phyloP scores from a whole-genome alignment of 257 asterid genomes.

The Primulina tabacum region DNA sequence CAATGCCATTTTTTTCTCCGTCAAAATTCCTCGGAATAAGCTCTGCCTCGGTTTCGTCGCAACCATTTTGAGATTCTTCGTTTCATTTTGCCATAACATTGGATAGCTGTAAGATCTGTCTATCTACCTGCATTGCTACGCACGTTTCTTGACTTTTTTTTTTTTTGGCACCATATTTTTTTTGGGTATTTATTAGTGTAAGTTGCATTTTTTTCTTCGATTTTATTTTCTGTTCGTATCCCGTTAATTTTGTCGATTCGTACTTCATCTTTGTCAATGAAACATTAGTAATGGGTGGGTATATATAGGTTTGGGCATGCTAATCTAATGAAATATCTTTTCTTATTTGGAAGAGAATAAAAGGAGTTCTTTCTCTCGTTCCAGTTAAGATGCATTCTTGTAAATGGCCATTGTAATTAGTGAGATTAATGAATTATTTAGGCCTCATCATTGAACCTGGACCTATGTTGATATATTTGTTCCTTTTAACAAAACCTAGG shows the following conservation, averaged over 20 bases:
- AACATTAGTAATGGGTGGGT: neutral
- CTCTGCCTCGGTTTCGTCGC: neutral
- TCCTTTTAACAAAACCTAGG: neutral
- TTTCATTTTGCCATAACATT: neutral
- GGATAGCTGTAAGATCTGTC: neutral
- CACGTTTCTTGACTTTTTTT: neutral
- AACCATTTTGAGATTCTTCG: neutral
- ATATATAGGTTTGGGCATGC: neutral
- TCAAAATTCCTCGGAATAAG: neutral
- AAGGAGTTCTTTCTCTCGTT: neutral
- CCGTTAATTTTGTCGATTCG: neutral
- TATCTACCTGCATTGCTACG: neutral
- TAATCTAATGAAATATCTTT: neutral
- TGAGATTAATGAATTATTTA: slow-evolving; percentile 12
- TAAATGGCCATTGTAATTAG: neutral
- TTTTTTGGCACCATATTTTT: neutral
- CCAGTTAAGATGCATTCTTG: neutral
- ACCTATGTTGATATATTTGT: neutral
- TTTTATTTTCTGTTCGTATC: neutral
- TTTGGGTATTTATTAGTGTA: neutral
- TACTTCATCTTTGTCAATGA: neutral
- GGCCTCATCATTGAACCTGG: neutral
- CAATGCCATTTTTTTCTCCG: neutral
- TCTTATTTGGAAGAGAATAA: neutral
- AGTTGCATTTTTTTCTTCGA: neutral